Percentiles rank a stretch among this genome's conserved stretches.
These are phyloP conservation scores for Oxyria digyna DNA, from an alignment of 148 eudicot genomes.

Conservation along the genomic window DNA sequence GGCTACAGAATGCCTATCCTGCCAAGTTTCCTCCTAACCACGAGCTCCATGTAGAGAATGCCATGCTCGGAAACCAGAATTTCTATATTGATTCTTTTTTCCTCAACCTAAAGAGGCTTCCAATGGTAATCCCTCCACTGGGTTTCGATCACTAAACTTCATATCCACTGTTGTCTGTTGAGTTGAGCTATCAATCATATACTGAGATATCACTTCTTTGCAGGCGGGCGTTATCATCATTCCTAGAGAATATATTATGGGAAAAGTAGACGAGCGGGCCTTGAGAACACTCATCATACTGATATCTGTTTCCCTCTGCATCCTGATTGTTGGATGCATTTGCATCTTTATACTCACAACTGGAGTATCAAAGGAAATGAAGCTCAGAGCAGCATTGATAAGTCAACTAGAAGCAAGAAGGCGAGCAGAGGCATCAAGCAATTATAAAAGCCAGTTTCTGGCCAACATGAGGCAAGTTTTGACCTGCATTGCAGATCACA, in stretches of 20 bases:
- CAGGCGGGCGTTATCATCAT: constrained; percentile 93
- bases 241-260: constrained; percentile 91
- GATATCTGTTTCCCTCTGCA: constrained; percentile 78
- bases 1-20: constrained; percentile 41
- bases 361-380: constrained; percentile 99
- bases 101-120: constrained; percentile 79
- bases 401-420: constrained; percentile 89
- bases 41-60: constrained; percentile 78
- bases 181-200: no score
- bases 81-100: constrained; percentile 90
- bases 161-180: no score
- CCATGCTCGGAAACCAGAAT: constrained; percentile 45
- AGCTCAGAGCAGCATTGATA: constrained; percentile 80
- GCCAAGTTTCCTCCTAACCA: constrained; percentile 38
- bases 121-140: no score
- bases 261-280: constrained; percentile 79
- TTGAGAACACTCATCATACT: constrained; percentile 62
- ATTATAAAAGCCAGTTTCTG: constrained; percentile 91
- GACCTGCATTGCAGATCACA: background rate
- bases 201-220: constrained; percentile 7
- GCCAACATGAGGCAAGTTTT: constrained; percentile 88
- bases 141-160: no score
- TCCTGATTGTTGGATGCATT: constrained; percentile 71
- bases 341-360: constrained; percentile 83
- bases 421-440: constrained; percentile 96